These are phyloP conservation scores for Blumeria hordei DNA, from an alignment of 2,329 filamentous ascomycete genomes.

Conservation along the genomic window DNA sequence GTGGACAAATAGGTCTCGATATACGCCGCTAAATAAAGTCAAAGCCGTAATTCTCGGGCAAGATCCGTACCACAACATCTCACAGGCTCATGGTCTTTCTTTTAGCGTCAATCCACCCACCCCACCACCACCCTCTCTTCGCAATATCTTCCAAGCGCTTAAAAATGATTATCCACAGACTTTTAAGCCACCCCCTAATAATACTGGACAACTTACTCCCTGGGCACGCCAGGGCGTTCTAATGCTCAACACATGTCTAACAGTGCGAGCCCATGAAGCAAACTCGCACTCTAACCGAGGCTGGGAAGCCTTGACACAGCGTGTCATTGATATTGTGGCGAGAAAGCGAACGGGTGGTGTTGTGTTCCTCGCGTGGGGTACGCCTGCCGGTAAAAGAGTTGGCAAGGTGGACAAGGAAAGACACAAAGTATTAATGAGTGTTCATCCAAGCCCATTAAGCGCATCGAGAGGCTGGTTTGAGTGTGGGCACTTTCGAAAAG, in stretches of 20 bases:
- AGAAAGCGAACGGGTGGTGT: constrained; percentile 56
- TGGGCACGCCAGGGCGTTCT: constrained; percentile 90
- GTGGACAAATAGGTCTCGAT: constrained; percentile 45
- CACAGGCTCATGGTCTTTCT: constrained; percentile 87
- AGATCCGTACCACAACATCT: constrained; percentile 88
- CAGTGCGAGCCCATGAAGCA: constrained; percentile 70
- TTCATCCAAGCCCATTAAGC: constrained; percentile 85
- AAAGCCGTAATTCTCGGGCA: constrained; percentile 88
- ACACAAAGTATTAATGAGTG: constrained; percentile 65
- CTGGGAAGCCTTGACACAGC: constrained; percentile 86
- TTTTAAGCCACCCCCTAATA: constrained; percentile 52
- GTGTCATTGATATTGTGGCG: constrained; percentile 68
- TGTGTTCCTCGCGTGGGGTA: constrained; percentile 89
- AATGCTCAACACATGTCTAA: constrained; percentile 83
- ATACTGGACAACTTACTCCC: constrained; percentile 61
- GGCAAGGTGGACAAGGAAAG: constrained; percentile 43
- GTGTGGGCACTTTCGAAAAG: constrained; percentile 56
- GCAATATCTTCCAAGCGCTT: constrained; percentile 80
- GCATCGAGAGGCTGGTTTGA: constrained; percentile 63
- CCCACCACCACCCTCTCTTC: constrained; percentile 64
- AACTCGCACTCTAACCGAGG: constrained; percentile 69
- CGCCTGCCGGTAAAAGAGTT: constrained; percentile 58
- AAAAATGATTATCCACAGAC: constrained; percentile 59
- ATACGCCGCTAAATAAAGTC: constrained; percentile 70
- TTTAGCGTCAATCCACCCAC: constrained; percentile 88